phyloP scores from a whole-genome alignment of 495 filamentous ascomycete genomes.

The Penicillium canescens region DNA sequence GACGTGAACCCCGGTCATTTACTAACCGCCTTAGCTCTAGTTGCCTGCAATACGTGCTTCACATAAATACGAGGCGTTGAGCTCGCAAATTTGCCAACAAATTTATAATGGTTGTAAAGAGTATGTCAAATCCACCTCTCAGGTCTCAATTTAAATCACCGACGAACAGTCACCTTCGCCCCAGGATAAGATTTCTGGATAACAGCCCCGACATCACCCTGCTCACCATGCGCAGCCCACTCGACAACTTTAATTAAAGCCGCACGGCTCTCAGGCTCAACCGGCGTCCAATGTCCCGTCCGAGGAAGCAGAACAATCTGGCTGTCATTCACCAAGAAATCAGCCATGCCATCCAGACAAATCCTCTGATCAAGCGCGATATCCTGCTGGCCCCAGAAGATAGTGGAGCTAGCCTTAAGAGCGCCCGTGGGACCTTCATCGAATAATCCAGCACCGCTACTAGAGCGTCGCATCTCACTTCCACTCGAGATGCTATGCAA shows the following conservation, averaged over 20 bases:
- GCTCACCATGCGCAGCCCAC: conserved; percentile 40
- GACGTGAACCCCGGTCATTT: background rate
- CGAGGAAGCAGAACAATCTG: conserved; percentile 42
- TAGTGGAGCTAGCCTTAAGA: conserved; percentile 47
- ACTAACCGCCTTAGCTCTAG: conserved; percentile 1
- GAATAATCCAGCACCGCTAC: conserved; percentile 44
- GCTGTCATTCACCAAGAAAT: conserved; percentile 39
- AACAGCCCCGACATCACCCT: conserved; percentile 33
- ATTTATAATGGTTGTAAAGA: background rate
- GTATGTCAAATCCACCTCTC: background rate
- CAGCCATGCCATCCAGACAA: conserved; percentile 43
- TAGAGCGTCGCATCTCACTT: conserved; percentile 23
- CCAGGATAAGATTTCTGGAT: conserved; percentile 31
- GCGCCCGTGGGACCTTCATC: conserved; percentile 44
- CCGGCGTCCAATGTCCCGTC: conserved; percentile 44
- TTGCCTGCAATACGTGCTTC: background rate
- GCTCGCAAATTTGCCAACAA: background rate
- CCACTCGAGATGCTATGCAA: conserved; percentile 41
- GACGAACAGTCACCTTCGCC: conserved; percentile 33
- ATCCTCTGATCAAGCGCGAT: conserved; percentile 36
- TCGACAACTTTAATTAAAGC: conserved; percentile 34
- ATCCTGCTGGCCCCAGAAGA: conserved; percentile 56
- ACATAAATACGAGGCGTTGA: background rate
- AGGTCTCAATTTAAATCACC: conserved; percentile 14
- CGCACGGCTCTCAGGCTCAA: conserved; percentile 39